Percentiles rank a stretch among this genome's conserved stretches.
Conservation (phyloP, 192 early-diverging fungal species). For the Podila clonocystis region DNA sequence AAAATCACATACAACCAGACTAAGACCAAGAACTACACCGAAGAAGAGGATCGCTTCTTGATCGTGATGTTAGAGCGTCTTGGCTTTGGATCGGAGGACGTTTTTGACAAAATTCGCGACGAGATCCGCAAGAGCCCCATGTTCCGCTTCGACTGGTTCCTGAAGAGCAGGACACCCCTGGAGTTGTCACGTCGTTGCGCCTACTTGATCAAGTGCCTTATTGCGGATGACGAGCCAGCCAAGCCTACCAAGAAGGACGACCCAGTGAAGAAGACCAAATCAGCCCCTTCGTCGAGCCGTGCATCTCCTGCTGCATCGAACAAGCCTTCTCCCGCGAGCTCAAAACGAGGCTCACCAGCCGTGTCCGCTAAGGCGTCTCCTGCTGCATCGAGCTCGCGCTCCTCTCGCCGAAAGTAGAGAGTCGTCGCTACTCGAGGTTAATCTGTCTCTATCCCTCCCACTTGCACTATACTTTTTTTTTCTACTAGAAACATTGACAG, state of each 20-base stretch:
- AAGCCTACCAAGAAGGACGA: slow-evolving; percentile 40
- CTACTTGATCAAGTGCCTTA: slow-evolving; percentile 71
- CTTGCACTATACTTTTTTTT: too few relatives aligned
- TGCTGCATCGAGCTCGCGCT: slow-evolving; percentile 21
- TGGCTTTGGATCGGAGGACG: slow-evolving; percentile 91
- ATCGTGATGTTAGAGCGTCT: slow-evolving; percentile 88
- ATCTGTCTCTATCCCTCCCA: too few relatives aligned
- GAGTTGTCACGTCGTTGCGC: slow-evolving; percentile 88
- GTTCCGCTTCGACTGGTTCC: slow-evolving; percentile 98
- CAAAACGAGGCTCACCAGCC: slow-evolving; percentile 5
- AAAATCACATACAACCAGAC: slow-evolving; percentile 89
- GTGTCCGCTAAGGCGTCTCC: slow-evolving; percentile 14
- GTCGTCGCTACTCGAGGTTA: too few relatives aligned
- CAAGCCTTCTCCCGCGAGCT: slow-evolving; percentile 3
- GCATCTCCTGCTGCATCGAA: slow-evolving; percentile 1
- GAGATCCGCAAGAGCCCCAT: slow-evolving; percentile 84
- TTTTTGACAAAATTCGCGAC: slow-evolving; percentile 91
- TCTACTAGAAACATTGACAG: too few relatives aligned
- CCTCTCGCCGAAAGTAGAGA: slow-evolving; percentile 5
- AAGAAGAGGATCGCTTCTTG: slow-evolving; percentile 98
- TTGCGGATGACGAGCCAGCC: slow-evolving; percentile 34
- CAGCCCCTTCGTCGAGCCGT: not conserved
- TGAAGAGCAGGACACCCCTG: slow-evolving; percentile 90
- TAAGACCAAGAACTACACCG: slow-evolving; percentile 92
- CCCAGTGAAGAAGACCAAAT: slow-evolving; percentile 17